Evolutionary conservation across 345 rosid species (phyloP).

Genomic region (Eucalyptus sp.): DNA sequence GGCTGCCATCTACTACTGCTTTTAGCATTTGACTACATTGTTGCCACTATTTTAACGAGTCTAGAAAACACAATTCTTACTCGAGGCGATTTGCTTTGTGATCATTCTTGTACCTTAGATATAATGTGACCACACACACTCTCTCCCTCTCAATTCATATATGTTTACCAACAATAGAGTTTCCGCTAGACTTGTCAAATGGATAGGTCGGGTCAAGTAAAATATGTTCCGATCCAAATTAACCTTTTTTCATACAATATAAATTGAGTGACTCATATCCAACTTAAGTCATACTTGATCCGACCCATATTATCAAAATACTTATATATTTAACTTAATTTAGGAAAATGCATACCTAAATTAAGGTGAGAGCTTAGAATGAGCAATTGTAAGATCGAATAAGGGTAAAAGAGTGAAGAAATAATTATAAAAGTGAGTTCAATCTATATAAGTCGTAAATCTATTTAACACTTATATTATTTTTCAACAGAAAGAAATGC

Average conservation of each 20-base stretch:
- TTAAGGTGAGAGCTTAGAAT: too few relatives aligned
- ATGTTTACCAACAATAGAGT: background rate
- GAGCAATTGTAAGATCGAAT: fast-evolving
- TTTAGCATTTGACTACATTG: background rate
- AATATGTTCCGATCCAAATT: too few relatives aligned
- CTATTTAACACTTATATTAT: too few relatives aligned
- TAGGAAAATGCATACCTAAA: background rate
- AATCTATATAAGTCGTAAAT: too few relatives aligned
- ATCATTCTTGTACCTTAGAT: too few relatives aligned
- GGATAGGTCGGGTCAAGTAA: fast-evolving
- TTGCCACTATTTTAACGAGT: too few relatives aligned
- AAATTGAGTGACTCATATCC: fast-evolving
- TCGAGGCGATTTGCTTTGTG: too few relatives aligned
- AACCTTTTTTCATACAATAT: too few relatives aligned
- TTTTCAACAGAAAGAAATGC: background rate
- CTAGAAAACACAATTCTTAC: too few relatives aligned
- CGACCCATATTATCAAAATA: fast-evolving
- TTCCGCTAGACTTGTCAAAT: background rate
- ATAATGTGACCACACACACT: too few relatives aligned
- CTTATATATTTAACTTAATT: background rate
- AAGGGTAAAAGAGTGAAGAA: background rate
- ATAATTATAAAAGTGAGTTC: background rate
- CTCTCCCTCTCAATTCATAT: too few relatives aligned
- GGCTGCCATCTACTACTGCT: background rate
- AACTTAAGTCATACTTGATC: too few relatives aligned